Base-by-base conservation (phyloP, 345 rosid species). In the Murraya paniculata region DNA sequence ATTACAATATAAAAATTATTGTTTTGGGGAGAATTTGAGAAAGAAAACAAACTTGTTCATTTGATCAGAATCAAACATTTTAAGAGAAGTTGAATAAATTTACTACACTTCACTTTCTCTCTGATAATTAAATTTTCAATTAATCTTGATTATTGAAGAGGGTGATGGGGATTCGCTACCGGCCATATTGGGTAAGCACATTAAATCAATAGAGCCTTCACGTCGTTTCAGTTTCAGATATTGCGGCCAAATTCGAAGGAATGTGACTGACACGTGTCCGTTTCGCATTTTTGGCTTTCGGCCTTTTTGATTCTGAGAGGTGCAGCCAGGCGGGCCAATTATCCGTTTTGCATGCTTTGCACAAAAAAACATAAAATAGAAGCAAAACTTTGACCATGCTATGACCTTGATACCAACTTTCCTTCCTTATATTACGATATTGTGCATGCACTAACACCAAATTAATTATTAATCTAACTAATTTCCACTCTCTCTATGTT, bases 341-440 rank as follows among this genome's bases (percentile, higher is more conserved):
- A 84, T 86, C 87, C 85, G 74, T 80, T 86, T 86, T 82, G 91
- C 90, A 87, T 87, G 94, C 91, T 82, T 82, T 13, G 86, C 85
- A 81, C 89, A 78, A 83, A 83, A 79, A 85, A 82, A 67, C 79
- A 82, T 70, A 78, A 71, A 56, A 35, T 71, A 16, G 30, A 53
- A 66, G 64, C 72, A 59, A 80, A 76, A 45, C 50, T 89, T 91
- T 91, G 92, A 89, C 94, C 91, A 80, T 58, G 48, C 84, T 78
- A 28, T 84, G 83, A 83, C 87, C 80, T 24, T 18, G 31, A 38
- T 45, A 24, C 50, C 64, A n/a, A 45, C 31, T 45, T 31, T 16
- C 22, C 9, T 45, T 31, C 24, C 0, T 18, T 9, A 0, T 73
- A 24, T 71, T 56, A 30, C 82, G 7, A 62, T 64, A 53, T 66